Percentiles rank a stretch among this genome's conserved stretches.
phyloP scores from a whole-genome alignment of 371 early-diverging fungal genomes.

The Choanephora cucurbitarum region DNA sequence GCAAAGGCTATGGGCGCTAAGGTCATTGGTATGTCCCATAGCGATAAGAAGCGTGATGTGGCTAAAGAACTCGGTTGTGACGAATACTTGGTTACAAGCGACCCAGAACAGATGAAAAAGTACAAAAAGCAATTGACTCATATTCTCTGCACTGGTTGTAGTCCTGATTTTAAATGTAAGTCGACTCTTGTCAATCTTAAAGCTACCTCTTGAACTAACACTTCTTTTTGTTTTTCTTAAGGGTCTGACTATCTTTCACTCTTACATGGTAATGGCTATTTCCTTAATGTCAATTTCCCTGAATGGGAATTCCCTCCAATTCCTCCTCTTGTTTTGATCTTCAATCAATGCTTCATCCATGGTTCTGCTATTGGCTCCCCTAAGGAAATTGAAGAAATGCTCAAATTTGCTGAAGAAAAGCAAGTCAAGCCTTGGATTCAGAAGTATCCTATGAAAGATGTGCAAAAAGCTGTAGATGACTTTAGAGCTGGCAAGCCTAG shows the following conservation, averaged over 20 bases:
- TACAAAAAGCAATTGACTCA: conserved; percentile 38
- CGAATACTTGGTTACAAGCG: conserved; percentile 32
- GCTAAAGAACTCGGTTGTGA: conserved; percentile 42
- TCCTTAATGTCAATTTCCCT: conserved; percentile 67
- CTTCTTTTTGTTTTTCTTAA: background rate
- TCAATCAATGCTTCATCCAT: conserved; percentile 48
- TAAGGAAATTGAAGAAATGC: conserved; percentile 53
- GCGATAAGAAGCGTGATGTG: conserved; percentile 33
- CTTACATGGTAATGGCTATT: conserved; percentile 7
- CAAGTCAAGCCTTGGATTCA: conserved; percentile 65
- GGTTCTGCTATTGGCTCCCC: conserved; percentile 72
- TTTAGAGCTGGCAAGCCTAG: conserved; percentile 60
- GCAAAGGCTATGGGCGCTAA: conserved; percentile 67
- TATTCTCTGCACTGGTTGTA: conserved; percentile 45
- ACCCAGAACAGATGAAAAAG: conserved; percentile 53
- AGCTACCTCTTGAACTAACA: too few species aligned
- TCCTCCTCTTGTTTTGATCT: conserved; percentile 12
- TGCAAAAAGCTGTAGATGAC: conserved; percentile 58
- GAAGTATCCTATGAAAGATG: conserved; percentile 57
- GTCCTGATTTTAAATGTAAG: conserved; percentile 31
- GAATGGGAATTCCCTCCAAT: conserved; percentile 43
- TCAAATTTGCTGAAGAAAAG: conserved; percentile 67
- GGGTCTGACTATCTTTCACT: background rate
- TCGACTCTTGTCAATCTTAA: too few species aligned
- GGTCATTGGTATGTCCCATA: conserved; percentile 47